Conservation (phyloP, 2,329 filamentous ascomycete genomes). For the Paraphaeosphaeria minitans region DNA sequence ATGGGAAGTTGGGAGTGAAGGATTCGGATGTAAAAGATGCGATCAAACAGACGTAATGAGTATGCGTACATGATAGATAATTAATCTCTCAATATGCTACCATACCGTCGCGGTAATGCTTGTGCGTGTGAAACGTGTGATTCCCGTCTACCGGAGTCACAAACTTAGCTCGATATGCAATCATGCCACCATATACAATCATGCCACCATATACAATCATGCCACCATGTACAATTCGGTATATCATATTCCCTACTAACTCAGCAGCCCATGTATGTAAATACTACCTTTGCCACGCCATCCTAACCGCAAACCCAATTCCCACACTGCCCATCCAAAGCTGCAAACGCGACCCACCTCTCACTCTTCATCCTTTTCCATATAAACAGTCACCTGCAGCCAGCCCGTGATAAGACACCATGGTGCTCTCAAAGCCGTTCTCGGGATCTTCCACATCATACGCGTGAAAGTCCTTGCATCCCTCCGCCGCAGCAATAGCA, state of each 20-base stretch:
- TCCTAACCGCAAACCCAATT: no score
- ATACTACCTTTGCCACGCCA: no score
- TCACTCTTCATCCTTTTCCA: background rate
- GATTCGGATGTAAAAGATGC: background rate
- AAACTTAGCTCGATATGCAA: no score
- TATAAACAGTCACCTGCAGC: slow-evolving; percentile 50
- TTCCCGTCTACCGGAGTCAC: background rate
- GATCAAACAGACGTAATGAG: background rate
- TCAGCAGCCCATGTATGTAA: no score
- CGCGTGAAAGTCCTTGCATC: slow-evolving; percentile 56
- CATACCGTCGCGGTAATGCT: background rate
- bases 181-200: no score
- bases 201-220: no score
- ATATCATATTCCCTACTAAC: no score
- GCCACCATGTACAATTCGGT: no score
- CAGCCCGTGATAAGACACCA: slow-evolving; percentile 57
- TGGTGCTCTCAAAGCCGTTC: slow-evolving; percentile 58
- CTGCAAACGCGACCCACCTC: background rate
- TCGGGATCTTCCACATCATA: slow-evolving; percentile 53
- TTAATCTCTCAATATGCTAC: background rate
- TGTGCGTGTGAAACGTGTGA: background rate
- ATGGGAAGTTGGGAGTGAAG: background rate
- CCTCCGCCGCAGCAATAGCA: slow-evolving; percentile 43
- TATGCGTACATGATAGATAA: background rate
- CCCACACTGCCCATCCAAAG: no score